Evolutionary conservation across 2,329 filamentous ascomycete genomes (phyloP).

Genomic region (Fusarium mexicanum): DNA sequence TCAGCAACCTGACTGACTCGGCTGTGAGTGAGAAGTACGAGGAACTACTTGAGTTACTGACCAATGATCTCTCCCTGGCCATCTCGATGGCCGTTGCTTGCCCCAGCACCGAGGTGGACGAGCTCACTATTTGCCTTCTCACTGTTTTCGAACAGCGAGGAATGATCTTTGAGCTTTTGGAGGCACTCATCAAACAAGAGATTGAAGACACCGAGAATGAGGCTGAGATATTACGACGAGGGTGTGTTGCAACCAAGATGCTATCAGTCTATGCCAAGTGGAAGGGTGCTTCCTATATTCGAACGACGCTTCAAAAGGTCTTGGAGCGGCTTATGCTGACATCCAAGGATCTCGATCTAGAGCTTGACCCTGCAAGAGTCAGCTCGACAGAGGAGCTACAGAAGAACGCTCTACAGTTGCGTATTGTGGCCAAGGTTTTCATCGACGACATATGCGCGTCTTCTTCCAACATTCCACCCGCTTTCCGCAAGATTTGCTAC

Average conservation of each 20-base stretch:
- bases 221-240: slow-evolving; percentile 72
- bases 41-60: slow-evolving; percentile 70
- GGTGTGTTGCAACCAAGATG: slow-evolving; percentile 78
- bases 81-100: slow-evolving; percentile 72
- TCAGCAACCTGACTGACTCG: slow-evolving; percentile 73
- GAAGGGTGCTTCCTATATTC: slow-evolving; percentile 73
- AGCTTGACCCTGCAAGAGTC: slow-evolving; percentile 72
- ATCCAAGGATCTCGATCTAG: slow-evolving; percentile 73
- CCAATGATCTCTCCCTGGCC: slow-evolving; percentile 69
- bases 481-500: slow-evolving; percentile 73
- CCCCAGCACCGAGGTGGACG: slow-evolving; percentile 74
- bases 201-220: slow-evolving; percentile 77
- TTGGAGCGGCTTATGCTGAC: slow-evolving; percentile 73
- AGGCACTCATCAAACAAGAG: slow-evolving; percentile 74
- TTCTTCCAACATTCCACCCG: slow-evolving; percentile 66
- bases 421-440: slow-evolving; percentile 75
- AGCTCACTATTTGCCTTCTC: slow-evolving; percentile 72
- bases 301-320: slow-evolving; percentile 72
- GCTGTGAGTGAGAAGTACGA: slow-evolving; percentile 76
- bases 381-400: slow-evolving; percentile 69
- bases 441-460: slow-evolving; percentile 76
- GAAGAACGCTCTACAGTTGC: slow-evolving; percentile 72
- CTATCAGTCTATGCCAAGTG: slow-evolving; percentile 76
- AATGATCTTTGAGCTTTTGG: slow-evolving; percentile 69
- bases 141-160: slow-evolving; percentile 77